Base-by-base conservation (phyloP, 2,329 filamentous ascomycete species). In the Penicillium thymicola region DNA sequence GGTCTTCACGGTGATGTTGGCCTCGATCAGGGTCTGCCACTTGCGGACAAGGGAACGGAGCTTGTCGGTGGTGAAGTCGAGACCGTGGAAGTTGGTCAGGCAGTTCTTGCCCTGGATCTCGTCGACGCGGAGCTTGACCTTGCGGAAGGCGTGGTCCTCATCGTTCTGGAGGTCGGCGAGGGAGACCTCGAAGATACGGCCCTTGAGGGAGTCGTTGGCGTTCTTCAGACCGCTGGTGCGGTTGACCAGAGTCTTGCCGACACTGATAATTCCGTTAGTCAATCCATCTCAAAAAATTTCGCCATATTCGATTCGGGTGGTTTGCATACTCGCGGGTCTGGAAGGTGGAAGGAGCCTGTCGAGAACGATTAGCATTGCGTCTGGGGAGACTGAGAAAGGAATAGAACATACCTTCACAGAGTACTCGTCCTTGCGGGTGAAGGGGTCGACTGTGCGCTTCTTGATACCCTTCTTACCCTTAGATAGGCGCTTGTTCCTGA, bases 381-480 rank as follows among this genome's bases (percentile, higher is more conserved):
- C 10, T 18, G 10, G 42, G 23, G 23, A 36, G n/a, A n/a, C 41
- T 8, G 48, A 45, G 48, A 45, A 21, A 45, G 4, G 48, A 14
- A 40, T 40, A 11, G 51, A 61, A 59, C 82, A 69, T 75, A 90
- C 89, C 88, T 97, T 97, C 82, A 99, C 88, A 75, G 89, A 90
- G 84, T 92, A 99, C 90, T 95, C 97, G 80, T 97, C 94, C 87
- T 99, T 99, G 79, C 93, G 90, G 75, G 92, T 86, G 85, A 97
- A 97, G 75, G 94, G 93, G 81, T 99, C 94, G 73, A 89, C 83
- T 75, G 92, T 93, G 84, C 93, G 93, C 93, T 99, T 97, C 91
- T 97, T 97, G 79, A 97, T 86, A 81, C 94, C 93, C 88, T 99
- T 99, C 91, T 97, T 99, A 84, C 94, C 94, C 88, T 99, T 99